A percentile compares a stretch with the other conserved stretches of the same genome.
Conservation (phyloP, 495 filamentous ascomycete species). For the Trichoderma asperelloides region DNA sequence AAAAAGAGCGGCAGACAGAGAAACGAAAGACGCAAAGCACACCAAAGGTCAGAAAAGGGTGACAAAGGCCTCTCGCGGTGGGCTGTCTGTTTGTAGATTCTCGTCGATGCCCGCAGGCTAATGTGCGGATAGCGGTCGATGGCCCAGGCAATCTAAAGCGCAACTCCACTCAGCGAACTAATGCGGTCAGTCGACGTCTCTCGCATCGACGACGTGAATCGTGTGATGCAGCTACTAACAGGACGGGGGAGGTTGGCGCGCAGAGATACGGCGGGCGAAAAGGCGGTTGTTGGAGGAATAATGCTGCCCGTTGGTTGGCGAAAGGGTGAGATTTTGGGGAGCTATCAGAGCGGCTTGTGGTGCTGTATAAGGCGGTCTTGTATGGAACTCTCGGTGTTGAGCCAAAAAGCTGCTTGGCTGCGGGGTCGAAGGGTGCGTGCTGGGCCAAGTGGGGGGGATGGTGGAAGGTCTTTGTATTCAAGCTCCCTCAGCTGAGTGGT, state of each 20-base stretch:
- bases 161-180: slow-evolving; percentile 5
- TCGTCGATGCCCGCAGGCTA: slow-evolving; percentile 1
- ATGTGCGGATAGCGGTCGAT: neutral
- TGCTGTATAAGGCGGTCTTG: neutral
- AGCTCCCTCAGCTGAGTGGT: neutral
- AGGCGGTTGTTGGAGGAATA: neutral
- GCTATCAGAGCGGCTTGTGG: neutral
- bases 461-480: neutral
- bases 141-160: neutral
- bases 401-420: neutral
- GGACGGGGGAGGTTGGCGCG: neutral
- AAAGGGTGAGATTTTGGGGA: neutral
- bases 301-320: neutral
- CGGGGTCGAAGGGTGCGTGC: slow-evolving; percentile 1
- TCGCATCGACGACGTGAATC: neutral
- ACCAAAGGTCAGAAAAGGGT: neutral
- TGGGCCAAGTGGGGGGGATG: neutral
- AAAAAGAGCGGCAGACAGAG: neutral
- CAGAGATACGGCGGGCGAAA: too few relatives aligned
- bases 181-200: neutral
- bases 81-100: slow-evolving; percentile 1
- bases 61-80: neutral
- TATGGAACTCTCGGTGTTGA: neutral
- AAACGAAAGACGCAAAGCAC: neutral
- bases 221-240: neutral